phyloP scores from a whole-genome alignment of 495 filamentous ascomycete species.

The Aspergillus carlsbadensis region DNA sequence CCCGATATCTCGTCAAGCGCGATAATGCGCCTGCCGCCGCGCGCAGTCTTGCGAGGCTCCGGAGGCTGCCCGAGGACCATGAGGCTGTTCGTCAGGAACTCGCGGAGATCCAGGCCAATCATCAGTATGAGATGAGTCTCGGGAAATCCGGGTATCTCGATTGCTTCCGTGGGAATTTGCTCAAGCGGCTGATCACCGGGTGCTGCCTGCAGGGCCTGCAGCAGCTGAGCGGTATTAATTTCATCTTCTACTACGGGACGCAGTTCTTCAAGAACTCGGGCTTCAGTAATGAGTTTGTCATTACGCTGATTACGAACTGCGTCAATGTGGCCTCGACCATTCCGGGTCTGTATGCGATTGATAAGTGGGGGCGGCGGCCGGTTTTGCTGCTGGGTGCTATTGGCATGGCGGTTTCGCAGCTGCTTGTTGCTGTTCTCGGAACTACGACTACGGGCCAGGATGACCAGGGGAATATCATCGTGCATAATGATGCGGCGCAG shows the following conservation, averaged over 20 bases:
- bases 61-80: neutral
- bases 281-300: conserved; percentile 61
- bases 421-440: conserved; percentile 67
- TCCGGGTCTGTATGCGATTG: conserved; percentile 67
- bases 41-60: neutral
- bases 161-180: no score
- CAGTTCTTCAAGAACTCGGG: conserved; percentile 69
- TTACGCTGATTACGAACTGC: conserved; percentile 63
- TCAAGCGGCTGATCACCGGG: conserved; percentile 21
- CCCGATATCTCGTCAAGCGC: neutral
- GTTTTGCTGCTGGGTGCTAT: conserved; percentile 68
- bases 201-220: conserved; percentile 83
- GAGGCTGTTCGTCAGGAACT: neutral
- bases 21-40: neutral
- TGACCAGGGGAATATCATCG: neutral
- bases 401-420: conserved; percentile 66
- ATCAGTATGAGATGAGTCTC: neutral
- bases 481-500: conserved; percentile 43
- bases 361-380: conserved; percentile 67
- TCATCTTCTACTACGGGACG: conserved; percentile 79
- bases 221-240: conserved; percentile 72
- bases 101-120: conserved; percentile 4
- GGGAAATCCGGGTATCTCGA: conserved; percentile 50
- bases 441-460: conserved; percentile 42
- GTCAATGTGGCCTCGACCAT: conserved; percentile 69